Base-by-base conservation (phyloP, 2,329 filamentous ascomycete genomes). In the Xylaria digitata region DNA sequence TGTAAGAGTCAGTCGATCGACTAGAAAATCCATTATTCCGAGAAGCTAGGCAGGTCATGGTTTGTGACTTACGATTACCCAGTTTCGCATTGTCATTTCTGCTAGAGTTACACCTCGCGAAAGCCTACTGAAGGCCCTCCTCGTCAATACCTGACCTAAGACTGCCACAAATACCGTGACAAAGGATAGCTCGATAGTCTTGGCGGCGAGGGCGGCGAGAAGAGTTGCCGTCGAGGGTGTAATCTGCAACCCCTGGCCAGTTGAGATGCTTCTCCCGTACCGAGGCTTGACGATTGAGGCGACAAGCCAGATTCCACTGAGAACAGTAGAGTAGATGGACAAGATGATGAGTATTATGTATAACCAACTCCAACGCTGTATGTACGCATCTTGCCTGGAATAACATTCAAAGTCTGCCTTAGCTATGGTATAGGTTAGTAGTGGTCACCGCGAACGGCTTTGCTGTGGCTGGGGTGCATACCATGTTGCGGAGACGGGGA, bases 131-230 rank as follows among this genome's bases (percentile, higher is more conserved):
- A 92, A 85, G 0, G 92, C 90, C 61, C 90, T 82, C 21, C 90
- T 84, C n/a, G 87, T 93, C 17, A 95, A 79, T 0, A 91, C 86
- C 75, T 96, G 92, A 0, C 92, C 92, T 0, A 94, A 76, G 61
- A 92, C 92, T 0, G 90, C 86, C 1, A 94, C 90, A 67, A 93
- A 92, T 0, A 92, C 89, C 0, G 92, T 93, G 3, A 93, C 91
- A 73, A 94, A 95, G 0, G 90, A 89, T 70, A 94, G 75, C 78
- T 95, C 92, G 54, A 94, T 92, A 0, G 90, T 86, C 78, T 94
- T 95, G 7, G 92, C 90, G 42, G 93, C 80, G 2, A 93, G 78
- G 0, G 91, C 86, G n/a, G 87, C 89, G 0, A 94, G 74, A 1
- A 92, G 78, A 0, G 87, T 89, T 0, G 92, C 92, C 1, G 87